Conservation (phyloP, 2,329 filamentous ascomycete genomes). For the Ceratocystis diversiconidia region DNA sequence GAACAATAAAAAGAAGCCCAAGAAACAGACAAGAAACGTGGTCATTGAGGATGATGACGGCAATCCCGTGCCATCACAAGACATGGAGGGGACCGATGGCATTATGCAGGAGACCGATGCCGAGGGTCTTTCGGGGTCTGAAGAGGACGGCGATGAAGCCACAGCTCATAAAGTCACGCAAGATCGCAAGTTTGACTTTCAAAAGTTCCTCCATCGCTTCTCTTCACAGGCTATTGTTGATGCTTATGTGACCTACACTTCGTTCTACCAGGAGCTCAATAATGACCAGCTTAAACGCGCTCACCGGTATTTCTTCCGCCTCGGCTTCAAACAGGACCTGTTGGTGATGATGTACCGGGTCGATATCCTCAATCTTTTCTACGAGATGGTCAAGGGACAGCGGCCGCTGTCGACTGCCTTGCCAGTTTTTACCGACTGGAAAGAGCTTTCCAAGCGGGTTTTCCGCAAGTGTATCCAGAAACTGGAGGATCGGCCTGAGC, state of each 20-base stretch:
- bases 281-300: conserved; percentile 73
- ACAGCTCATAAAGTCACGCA: conserved; percentile 56
- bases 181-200: conserved; percentile 91
- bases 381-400: conserved; percentile 84
- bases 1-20: conserved; percentile 51
- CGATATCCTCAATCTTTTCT: conserved; percentile 77
- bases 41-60: conserved; percentile 14
- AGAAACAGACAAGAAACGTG: conserved; percentile 22
- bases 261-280: conserved; percentile 67
- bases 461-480: conserved; percentile 71
- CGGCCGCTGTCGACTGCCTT: conserved; percentile 55
- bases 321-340: conserved; percentile 90
- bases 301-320: conserved; percentile 85
- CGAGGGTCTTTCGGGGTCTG: conserved; percentile 28
- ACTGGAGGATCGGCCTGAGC: conserved; percentile 67
- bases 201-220: conserved; percentile 66
- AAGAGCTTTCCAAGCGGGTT: conserved; percentile 73
- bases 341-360: conserved; percentile 77
- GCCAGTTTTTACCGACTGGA: conserved; percentile 72
- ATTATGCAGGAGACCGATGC: conserved; percentile 21
- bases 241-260: conserved; percentile 69
- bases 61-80: conserved; percentile 5
- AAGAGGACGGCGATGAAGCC: conserved; percentile 47
- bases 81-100: conserved; percentile 18
- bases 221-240: conserved; percentile 73